Evolutionary conservation across 2,329 filamentous ascomycete species (phyloP), one percentile per base, ranked within the genome.

Genomic region (Cercospora brassicicola): DNA sequence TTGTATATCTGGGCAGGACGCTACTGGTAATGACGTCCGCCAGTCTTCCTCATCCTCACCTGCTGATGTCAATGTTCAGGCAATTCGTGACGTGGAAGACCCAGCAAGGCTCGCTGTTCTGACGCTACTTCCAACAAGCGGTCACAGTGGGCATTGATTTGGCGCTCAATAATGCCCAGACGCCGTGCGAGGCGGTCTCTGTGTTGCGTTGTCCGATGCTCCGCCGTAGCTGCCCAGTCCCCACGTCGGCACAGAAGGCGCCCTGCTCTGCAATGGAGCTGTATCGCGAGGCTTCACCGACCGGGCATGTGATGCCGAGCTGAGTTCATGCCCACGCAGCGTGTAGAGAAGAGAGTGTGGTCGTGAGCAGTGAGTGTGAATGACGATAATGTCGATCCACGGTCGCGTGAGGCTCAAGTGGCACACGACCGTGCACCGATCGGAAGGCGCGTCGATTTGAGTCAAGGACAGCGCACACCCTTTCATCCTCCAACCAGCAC

Each of bases 401-500:
- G 28, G 55, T 57, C 55, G 55, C 55, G 55, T 33, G 55, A 59
- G 55, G 55, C 55, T 59, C 55, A 59, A 59, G 30, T 36, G 55
- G 28, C 55, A 15, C 55, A 31, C 55, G 55, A 33, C 15, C 55
- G 31, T 11, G 55, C 15, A 30, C 13, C 11, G 53, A 23, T 11
- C 48, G 53, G 26, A 26, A 57, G 53, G 53, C 53, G 48, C 48
- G 30, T 57, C 53, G 53, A 30, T 57, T 57, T 39, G 59, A 61
- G 59, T 61, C 59, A 61, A 42, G 59, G 23, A 61, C 59, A 61
- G 36, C 59, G 59, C 53, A 57, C 53, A 30, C 53, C 13, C 26
- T 30, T 57, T 33, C 53, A 26, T 61, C 59, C 59, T 61, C 59
- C 33, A 61, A 61, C 59, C 59, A 61, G 23, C 33, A 57, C 53